These are phyloP conservation scores for Scutellaria baicalensis DNA, from an alignment of 257 asterid genomes.

Conservation along the genomic window DNA sequence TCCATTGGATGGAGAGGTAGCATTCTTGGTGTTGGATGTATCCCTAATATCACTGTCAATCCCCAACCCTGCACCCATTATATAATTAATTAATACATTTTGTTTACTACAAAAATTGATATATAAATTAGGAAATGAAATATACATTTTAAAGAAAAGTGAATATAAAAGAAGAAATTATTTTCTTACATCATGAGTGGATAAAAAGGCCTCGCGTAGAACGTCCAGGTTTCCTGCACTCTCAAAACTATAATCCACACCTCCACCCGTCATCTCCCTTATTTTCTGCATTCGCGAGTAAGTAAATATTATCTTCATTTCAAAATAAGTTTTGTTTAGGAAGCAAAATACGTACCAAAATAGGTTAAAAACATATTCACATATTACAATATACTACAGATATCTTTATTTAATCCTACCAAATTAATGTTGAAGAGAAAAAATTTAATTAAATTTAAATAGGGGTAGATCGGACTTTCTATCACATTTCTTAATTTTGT, in stretches of 20 bases:
- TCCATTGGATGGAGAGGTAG: slow-evolving; percentile 95
- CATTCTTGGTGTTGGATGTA: slow-evolving; percentile 65
- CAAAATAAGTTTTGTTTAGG: too few species aligned
- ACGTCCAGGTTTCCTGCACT: slow-evolving; percentile 83
- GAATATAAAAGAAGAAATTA: background rate
- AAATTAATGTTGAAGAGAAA: too few species aligned
- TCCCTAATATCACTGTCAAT: slow-evolving; percentile 58
- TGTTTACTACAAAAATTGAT: background rate
- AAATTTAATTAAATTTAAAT: too few species aligned
- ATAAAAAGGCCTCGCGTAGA: slow-evolving; percentile 82
- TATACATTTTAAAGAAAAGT: background rate
- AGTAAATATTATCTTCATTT: too few species aligned
- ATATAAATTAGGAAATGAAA: too few species aligned
- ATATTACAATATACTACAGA: too few species aligned
- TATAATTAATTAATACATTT: background rate
- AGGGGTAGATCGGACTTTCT: too few species aligned
- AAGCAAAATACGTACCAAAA: too few species aligned
- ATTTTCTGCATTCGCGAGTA: slow-evolving; percentile 46
- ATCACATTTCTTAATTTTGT: too few species aligned
- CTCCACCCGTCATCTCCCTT: slow-evolving; percentile 72
- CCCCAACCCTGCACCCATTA: slow-evolving; percentile 80
- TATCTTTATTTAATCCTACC: too few species aligned
- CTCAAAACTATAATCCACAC: slow-evolving; percentile 88
- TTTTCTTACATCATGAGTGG: slow-evolving; percentile 64
- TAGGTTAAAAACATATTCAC: too few species aligned